Evolutionary conservation across 345 rosid genomes (phyloP), one percentile per base, ranked within the genome.

Genomic region (Salix viminalis): DNA sequence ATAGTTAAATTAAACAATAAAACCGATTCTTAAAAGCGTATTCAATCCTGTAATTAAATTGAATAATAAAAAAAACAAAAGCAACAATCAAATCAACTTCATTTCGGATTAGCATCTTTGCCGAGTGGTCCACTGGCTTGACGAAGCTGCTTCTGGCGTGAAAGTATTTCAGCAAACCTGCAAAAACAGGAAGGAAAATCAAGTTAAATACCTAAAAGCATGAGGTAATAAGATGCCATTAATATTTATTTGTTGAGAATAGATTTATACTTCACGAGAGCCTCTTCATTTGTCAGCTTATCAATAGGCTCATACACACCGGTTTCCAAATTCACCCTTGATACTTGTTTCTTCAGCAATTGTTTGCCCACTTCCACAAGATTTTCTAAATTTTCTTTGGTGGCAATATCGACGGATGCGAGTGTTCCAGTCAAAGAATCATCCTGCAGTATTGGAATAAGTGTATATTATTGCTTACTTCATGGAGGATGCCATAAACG

Each of bases 91-190:
- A 19, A 18, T 54, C 12, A 21, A 19, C n/a, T 54, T 21, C 61
- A 21, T 3, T 54, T 34, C 37, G 61, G 23, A 54, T 9, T 0
- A 21, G 52, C n/a, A 8, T 2, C 11, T 46, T 64, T 61, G 37
- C 64, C 84, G 14, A 67, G 64, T 0, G 90, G 87, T 67, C 84
- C 88, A 26, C 79, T 88, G 4, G 79, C 65, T 41, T 74, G 71
- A 5, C 93, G 92, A 46, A 78, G 80, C 71, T 62, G 78, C 79
- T 84, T 90, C 86, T 93, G 93, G 10, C 75, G 75, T 0, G 97
- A 90, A 24, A 93, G 92, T 13, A 82, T 4, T 67, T 80, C 83
- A 3, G 97, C 98, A 75, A 89, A 77, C 83, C 93, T 93, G 76
- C 74, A 42, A 2, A 42, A 7, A 15, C 19, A 52, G 32, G 32